phyloP scores from a whole-genome alignment of 495 filamentous ascomycete genomes.

The Stereocaulon alpinum region DNA sequence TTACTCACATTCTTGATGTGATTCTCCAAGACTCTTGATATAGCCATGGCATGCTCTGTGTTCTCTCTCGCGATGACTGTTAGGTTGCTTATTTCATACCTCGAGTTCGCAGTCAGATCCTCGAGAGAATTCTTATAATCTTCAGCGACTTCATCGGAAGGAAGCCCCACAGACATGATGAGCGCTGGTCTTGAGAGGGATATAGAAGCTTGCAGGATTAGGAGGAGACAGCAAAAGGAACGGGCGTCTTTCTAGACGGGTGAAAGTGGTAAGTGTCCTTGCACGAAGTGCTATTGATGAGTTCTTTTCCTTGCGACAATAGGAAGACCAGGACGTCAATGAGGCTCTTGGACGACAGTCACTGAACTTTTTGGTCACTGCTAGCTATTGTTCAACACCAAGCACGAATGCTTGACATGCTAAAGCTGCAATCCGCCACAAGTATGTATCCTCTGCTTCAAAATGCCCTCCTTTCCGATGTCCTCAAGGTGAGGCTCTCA shows the following conservation, averaged over 20 bases:
- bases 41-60: conserved; percentile 84
- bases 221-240: conserved; percentile 19
- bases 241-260: conserved; percentile 11
- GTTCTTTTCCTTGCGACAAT: conserved; percentile 12
- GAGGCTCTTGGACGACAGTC: conserved; percentile 18
- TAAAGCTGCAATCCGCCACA: conserved; percentile 6
- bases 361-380: conserved; percentile 24
- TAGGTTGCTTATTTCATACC: conserved; percentile 87
- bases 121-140: conserved; percentile 90
- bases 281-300: conserved; percentile 13
- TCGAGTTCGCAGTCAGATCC: conserved; percentile 79
- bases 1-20: conserved; percentile 85
- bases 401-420: conserved; percentile 12
- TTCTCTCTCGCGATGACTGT: conserved; percentile 95
- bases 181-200: conserved; percentile 17
- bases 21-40: conserved; percentile 76
- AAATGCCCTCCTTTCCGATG: conserved; percentile 5
- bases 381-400: conserved; percentile 22
- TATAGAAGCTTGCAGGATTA: conserved; percentile 9
- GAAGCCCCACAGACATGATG: conserved; percentile 61
- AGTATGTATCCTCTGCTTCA: conserved; percentile 10
- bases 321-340: conserved; percentile 16
- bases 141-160: conserved; percentile 82
- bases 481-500: conserved; percentile 1
- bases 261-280: conserved; percentile 12